Base-by-base conservation (phyloP, 805 yeast species). In the Ogataea paradorogensis region DNA sequence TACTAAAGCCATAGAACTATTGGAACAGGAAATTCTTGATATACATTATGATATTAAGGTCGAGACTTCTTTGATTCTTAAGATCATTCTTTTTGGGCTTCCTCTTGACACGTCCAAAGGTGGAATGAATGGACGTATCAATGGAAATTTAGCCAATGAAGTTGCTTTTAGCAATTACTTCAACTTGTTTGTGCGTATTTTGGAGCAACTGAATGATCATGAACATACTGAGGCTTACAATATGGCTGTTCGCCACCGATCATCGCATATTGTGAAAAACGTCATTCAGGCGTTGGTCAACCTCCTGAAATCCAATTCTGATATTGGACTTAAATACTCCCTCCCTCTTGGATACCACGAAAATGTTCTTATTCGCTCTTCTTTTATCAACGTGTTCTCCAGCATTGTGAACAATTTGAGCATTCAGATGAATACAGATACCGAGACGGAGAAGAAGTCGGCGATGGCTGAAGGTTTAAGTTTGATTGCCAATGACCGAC, bases 311-410 rank as follows among this genome's bases (percentile, higher is more conserved):
- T 73, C 86, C 4, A 88, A 88, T 52, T 78, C 82, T 6, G 88
- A 82, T 39, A 80, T 84, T 16, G 95, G 95, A 7, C 65, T 88
- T 51, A 78, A 78, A 37, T 78, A 76, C 58, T 88, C 90, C 2
- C 59, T 87, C 11, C 89, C 93, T 0, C 71, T 87, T 56, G 93
- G 95, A 0, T 85, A 80, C 52, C 86, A 86, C 51, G 73, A 73
- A 15, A 83, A 84, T 55, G 60, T 65, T 10, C 72, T 78, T 38
- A 80, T 86, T 21, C 67, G 93, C 44, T 67, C 82, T 9, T 78
- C 95, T 0, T 85, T 87, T 54, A 68, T 88, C 53, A 81, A 82
- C 42, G 91, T 88, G 2, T 87, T 88, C 49, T 77, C 84, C 3
- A 78, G 82, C 37, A 84, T 85, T 56, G 65, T 77, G 47, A 43